Base-by-base conservation (phyloP, 768 basidiomycete genomes). In the Trichaptum fuscoviolaceum region DNA sequence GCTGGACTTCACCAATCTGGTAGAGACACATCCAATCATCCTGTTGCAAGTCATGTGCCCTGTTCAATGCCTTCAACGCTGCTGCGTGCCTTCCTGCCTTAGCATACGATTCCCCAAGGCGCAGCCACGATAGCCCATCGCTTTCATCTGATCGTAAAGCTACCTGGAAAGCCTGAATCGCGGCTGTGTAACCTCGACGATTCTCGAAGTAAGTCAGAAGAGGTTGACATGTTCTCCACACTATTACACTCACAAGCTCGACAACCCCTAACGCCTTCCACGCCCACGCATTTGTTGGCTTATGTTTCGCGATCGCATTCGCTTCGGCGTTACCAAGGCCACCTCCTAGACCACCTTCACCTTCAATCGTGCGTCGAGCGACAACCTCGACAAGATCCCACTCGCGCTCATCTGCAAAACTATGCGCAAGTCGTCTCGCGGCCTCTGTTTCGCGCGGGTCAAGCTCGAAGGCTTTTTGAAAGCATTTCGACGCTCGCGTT, bases 401-500 rank as follows among this genome's bases (percentile, higher is more conserved):
- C 73, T 97, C 96, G 64, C 87, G 83, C 69, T 97, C 92, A 65
- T 95, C 88, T 0, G 96, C 95, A 75, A 98, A 98, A 2, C 92
- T 90, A 70, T 90, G 87, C 0, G 94, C 95, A 3, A 99, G 82
- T 66, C 88, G 82, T 64, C 84, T 82, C 0, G 96, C 97, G 1
- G 97, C 95, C 24, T 90, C 87, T 12, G 83, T 87, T 76, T 99
- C 93, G 18, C 91, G 84, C 1, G 95, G 85, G 77, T 99, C 96
- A 6, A 99, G 86, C 75, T 99, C 97, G 71, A 99, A 98, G 0
- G 96, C 97, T 73, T 96, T 98, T 72, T 99, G 95, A 76, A 96
- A 98, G 74, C 96, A 99, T 74, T 95, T 96, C 2, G 92, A 90
- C 0, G 96, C 92, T 42, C 96, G 87, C 7, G 85, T 85, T 25